Evolutionary conservation across 305 asterid species (phyloP).

Genomic region (Coffea humblotiana): DNA sequence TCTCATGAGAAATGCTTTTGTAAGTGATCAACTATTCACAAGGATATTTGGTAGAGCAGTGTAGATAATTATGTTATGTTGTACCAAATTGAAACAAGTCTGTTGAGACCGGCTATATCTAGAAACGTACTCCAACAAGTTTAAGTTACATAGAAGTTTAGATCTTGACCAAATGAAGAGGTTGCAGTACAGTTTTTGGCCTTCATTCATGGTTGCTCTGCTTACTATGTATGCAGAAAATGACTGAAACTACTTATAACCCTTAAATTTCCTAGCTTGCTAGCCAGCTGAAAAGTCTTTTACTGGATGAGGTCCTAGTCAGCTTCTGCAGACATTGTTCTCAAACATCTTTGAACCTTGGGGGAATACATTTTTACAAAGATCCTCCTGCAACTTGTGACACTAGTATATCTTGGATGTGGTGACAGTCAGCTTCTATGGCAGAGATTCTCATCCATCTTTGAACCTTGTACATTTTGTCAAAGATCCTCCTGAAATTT

Average conservation of each 20-base stretch:
- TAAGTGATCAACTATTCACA: neutral
- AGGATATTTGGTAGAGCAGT: conserved; percentile 3
- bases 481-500: too few relatives aligned
- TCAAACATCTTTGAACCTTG: neutral
- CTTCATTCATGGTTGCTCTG: neutral
- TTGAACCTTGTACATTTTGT: too few relatives aligned
- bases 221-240: neutral
- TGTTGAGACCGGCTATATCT: neutral
- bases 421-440: neutral
- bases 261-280: neutral
- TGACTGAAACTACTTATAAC: neutral
- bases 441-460: neutral
- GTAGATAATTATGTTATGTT: neutral
- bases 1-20: neutral
- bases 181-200: neutral
- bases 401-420: neutral
- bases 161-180: neutral
- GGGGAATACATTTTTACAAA: too few relatives aligned
- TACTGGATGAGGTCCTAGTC: neutral
- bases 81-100: neutral
- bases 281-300: neutral
- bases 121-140: neutral
- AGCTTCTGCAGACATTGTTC: neutral
- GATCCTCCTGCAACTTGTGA: too few relatives aligned
- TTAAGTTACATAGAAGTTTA: neutral